phyloP scores from a whole-genome alignment of 352 stramenopile species.

The Phytophthora cactorum region DNA sequence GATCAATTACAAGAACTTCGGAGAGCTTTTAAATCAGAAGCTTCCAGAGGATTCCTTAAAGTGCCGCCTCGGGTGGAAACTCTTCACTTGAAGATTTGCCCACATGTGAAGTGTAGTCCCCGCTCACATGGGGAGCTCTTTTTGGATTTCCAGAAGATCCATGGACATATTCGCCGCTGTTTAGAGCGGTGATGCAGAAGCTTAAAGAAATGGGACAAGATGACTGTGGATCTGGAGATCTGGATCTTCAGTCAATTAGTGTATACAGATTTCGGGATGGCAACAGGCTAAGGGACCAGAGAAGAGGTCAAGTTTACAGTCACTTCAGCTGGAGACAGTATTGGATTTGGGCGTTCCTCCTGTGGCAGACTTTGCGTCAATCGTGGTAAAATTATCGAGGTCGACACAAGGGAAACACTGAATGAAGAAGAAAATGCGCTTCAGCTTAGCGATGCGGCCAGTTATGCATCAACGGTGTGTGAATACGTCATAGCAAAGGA shows the following conservation, averaged over 20 bases:
- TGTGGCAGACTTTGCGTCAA: background rate
- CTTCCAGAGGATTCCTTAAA: too few species aligned
- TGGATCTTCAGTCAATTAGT: background rate
- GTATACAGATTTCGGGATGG: background rate
- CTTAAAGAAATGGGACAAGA: background rate
- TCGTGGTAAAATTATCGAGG: background rate
- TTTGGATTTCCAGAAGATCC: too few species aligned
- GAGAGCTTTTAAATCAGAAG: too few species aligned
- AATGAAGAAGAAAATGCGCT: background rate
- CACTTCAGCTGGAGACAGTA: background rate
- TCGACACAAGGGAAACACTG: background rate
- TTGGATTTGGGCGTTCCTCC: background rate
- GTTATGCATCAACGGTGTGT: background rate
- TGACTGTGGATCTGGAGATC: background rate
- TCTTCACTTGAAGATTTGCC: too few species aligned
- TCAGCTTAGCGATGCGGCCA: background rate
- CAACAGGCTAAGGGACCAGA: background rate
- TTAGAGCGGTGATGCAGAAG: background rate
- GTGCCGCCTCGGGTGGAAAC: too few species aligned
- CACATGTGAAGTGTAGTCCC: too few species aligned
- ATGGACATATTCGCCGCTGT: background rate
- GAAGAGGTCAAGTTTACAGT: background rate
- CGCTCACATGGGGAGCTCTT: too few species aligned
- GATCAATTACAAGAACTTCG: too few species aligned
- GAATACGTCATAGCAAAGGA: background rate